Conservation (phyloP, 345 rosid species). For the Syzygium aqueum region DNA sequence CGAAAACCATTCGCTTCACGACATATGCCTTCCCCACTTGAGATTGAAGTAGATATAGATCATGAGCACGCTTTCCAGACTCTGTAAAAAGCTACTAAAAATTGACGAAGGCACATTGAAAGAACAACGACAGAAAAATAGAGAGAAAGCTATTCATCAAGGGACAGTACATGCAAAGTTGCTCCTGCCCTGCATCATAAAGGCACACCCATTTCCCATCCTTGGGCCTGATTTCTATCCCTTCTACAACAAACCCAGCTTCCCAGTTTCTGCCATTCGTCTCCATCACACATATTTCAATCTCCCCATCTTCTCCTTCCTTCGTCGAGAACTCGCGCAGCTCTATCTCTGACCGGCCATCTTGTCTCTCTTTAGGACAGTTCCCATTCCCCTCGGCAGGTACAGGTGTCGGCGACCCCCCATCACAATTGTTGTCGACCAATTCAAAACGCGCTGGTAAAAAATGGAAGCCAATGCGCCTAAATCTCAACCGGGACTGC, state of each 20-base stretch:
- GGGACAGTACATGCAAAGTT: not conserved
- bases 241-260: constrained; percentile 17
- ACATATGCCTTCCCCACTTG: not conserved
- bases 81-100: not conserved
- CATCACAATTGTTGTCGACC: too few species aligned
- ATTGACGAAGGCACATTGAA: not conserved
- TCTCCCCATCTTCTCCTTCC: constrained; percentile 5
- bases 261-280: not conserved
- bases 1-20: not conserved
- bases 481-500: too few species aligned
- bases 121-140: not conserved
- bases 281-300: constrained; percentile 9
- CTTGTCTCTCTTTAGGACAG: not conserved
- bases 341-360: constrained; percentile 26
- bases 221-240: constrained; percentile 27
- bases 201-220: not conserved
- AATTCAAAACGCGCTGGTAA: too few species aligned
- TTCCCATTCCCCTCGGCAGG: not conserved
- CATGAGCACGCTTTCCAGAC: not conserved
- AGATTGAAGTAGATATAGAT: not conserved
- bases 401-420: not conserved
- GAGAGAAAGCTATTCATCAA: not conserved
- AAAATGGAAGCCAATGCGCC: too few species aligned
- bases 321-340: constrained; percentile 14
- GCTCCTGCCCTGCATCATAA: not conserved